Percentiles rank a stretch among this genome's conserved stretches.
These are phyloP conservation scores for Cladosporium austrohemisphaericum DNA, from an alignment of 2,329 filamentous ascomycete species.

Conservation along the genomic window DNA sequence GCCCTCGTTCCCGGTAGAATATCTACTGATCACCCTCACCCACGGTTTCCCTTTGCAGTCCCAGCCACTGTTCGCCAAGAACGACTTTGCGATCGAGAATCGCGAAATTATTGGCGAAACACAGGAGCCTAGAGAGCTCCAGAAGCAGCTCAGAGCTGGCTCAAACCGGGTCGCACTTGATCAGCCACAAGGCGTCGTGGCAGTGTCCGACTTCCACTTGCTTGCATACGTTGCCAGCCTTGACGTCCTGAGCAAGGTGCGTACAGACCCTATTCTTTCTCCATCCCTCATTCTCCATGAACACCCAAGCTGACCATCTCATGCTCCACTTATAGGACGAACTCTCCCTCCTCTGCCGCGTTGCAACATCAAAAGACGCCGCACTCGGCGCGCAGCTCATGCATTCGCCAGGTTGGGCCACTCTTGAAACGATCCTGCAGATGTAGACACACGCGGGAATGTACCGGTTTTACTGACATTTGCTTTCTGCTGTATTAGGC, in stretches of 20 bases:
- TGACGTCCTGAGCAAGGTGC: constrained; percentile 79
- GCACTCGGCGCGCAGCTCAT: constrained; percentile 78
- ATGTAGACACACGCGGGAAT: constrained; percentile 26
- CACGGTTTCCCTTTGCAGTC: constrained; percentile 73
- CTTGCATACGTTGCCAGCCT: constrained; percentile 81
- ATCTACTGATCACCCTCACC: constrained; percentile 90
- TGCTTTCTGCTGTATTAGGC: constrained; percentile 27
- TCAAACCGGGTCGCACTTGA: constrained; percentile 49
- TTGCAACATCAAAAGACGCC: constrained; percentile 76
- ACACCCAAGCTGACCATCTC: neutral
- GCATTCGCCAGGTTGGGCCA: constrained; percentile 89
- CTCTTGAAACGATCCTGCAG: constrained; percentile 79
- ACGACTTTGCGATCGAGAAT: constrained; percentile 84
- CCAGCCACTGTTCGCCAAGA: constrained; percentile 68
- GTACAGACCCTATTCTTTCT: constrained; percentile 6
- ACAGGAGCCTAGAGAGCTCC: constrained; percentile 70
- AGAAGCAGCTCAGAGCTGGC: constrained; percentile 62
- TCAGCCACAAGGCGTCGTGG: constrained; percentile 60
- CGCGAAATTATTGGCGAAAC: constrained; percentile 79
- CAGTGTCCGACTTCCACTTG: constrained; percentile 89
- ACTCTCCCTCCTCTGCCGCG: constrained; percentile 76
- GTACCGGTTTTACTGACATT: constrained; percentile 22
- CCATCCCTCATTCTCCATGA: constrained; percentile 2
- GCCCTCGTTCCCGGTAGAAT: constrained; percentile 92
- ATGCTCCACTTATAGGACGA: constrained; percentile 64